These are phyloP conservation scores for Marasmius tenuissimus DNA, from an alignment of 1,284 basidiomycete species.

Conservation along the genomic window DNA sequence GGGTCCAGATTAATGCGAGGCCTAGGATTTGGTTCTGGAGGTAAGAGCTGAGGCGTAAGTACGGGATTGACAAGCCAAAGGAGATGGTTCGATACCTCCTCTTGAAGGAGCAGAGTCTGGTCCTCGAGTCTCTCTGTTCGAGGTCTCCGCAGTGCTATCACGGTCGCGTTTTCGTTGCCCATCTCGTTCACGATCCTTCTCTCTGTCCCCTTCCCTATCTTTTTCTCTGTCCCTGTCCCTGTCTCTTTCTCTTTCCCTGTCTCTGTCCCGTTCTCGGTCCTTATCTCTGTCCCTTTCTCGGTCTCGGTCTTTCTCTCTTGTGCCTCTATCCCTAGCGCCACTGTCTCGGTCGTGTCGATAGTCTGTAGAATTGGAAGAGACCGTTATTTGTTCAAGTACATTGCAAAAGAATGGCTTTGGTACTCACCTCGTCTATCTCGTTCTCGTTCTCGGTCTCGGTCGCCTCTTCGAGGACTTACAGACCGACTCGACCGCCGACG, in stretches of 20 bases:
- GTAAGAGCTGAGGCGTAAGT: constrained; percentile 4
- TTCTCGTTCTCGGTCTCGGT: constrained; percentile 42
- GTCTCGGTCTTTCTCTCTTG: constrained; percentile 31
- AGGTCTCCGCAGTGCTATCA: constrained; percentile 33
- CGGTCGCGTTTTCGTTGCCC: constrained; percentile 24
- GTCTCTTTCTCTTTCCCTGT: constrained; percentile 24
- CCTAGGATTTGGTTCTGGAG: constrained; percentile 9
- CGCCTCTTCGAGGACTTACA: constrained; percentile 61
- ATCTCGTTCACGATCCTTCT: constrained; percentile 37
- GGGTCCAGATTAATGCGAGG: constrained; percentile 38
- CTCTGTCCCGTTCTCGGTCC: constrained; percentile 21
- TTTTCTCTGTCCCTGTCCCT: constrained; percentile 38
- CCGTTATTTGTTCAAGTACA: background rate
- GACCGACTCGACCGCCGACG: constrained; percentile 63
- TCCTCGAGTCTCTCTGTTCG: constrained; percentile 27
- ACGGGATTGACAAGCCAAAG: background rate
- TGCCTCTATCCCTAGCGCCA: constrained; percentile 31
- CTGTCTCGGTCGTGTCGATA: constrained; percentile 22
- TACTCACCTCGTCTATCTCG: constrained; percentile 32
- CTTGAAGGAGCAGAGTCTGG: background rate
- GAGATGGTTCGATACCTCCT: background rate
- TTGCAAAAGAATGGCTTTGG: constrained; percentile 6
- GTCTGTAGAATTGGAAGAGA: constrained; percentile 12
- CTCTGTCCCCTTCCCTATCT: constrained; percentile 36
- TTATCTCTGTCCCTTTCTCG: constrained; percentile 29